Base-by-base conservation (phyloP, 1,139 yeast genomes). In the Scheffersomyces quercinus region DNA sequence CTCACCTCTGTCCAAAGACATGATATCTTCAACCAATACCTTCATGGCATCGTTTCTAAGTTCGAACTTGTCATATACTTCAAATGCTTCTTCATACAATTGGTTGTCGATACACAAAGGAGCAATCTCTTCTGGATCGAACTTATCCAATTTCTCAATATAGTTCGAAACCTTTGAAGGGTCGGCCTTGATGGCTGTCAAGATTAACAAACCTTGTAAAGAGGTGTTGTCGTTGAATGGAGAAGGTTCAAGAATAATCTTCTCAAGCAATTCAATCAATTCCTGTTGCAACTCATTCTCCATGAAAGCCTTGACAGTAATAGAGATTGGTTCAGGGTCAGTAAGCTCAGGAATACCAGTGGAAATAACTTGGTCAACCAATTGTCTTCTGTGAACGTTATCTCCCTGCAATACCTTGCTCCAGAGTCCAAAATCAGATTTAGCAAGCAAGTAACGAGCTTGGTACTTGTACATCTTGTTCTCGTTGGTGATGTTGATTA, bases 381-480 rank as follows among this genome's bases (percentile, higher is more conserved):
- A 77, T 63, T 85, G 95, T 62, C 96, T 85, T 71, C 97, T 85
- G 72, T 91, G 95, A 50, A 81, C 73, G 65, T 88, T 90, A 41
- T 87, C 95, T 43, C 79, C 80, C 48, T 74, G 60, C 61, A 93
- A 77, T 9, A 93, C 99, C 56, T 75, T 76, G 49, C 80, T 72
- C 98, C 99, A 93, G 52, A 93, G 78, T 10, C 70, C 79, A 35
- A 83, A 73, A 60, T 93, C 97, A 14, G 96, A 88, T 65, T 96
- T 88, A 49, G 81, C 73, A 57, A 93, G 81, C 62, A 93, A 77
- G 65, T 95, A 93, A 67, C 98, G 85, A 11, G 99, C 99, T 75
- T 95, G 99, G 68, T 93, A 93, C 69, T 95, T 95, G 78, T 88
- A 93, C 99, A 93, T 93, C 58, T 95, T 83, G 68, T 93, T 93